Percentiles rank a stretch among this genome's conserved stretches.
Conservation (phyloP, 768 basidiomycete genomes). For the Auriscalpium orientale region DNA sequence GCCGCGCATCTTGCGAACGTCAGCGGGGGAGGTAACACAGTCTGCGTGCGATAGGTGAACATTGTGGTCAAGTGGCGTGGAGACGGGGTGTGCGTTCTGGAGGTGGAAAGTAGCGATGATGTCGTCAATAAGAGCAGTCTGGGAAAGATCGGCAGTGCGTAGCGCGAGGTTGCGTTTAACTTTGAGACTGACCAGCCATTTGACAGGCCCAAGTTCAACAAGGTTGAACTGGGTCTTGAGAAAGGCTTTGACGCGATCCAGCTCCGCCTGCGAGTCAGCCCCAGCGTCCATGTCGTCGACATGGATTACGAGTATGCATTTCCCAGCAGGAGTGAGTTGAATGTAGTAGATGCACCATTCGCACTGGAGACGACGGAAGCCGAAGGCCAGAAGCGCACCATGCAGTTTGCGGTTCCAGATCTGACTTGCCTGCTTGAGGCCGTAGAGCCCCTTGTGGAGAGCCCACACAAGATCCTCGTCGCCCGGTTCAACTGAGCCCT, state of each 20-base stretch:
- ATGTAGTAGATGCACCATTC: conserved; percentile 1
- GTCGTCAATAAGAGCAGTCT: conserved; percentile 16
- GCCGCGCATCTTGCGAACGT: not conserved
- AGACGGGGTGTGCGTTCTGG: conserved; percentile 23
- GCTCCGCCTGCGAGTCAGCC: conserved; percentile 11
- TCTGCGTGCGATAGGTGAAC: conserved; percentile 10
- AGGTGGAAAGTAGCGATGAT: conserved; percentile 23
- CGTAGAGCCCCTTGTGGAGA: conserved; percentile 24
- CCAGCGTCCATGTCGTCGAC: conserved; percentile 26
- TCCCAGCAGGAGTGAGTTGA: not conserved
- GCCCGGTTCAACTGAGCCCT: conserved; percentile 18
- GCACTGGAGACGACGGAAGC: not conserved
- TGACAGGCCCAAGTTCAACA: conserved; percentile 21
- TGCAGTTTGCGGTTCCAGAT: conserved; percentile 28
- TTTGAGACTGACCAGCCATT: conserved; percentile 24
- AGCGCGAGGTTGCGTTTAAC: conserved; percentile 19
- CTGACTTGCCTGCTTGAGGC: conserved; percentile 28
- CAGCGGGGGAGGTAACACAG: conserved; percentile 1
- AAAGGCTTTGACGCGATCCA: conserved; percentile 14
- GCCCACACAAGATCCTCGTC: conserved; percentile 1
- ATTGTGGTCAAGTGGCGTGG: conserved; percentile 26
- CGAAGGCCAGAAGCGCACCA: not conserved
- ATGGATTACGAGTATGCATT: conserved; percentile 5
- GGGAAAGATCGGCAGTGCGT: conserved; percentile 20
- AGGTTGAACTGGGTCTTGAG: conserved; percentile 23